Evolutionary conservation across 106 monocot species (phyloP).

Genomic region (Triglochin maritima): DNA sequence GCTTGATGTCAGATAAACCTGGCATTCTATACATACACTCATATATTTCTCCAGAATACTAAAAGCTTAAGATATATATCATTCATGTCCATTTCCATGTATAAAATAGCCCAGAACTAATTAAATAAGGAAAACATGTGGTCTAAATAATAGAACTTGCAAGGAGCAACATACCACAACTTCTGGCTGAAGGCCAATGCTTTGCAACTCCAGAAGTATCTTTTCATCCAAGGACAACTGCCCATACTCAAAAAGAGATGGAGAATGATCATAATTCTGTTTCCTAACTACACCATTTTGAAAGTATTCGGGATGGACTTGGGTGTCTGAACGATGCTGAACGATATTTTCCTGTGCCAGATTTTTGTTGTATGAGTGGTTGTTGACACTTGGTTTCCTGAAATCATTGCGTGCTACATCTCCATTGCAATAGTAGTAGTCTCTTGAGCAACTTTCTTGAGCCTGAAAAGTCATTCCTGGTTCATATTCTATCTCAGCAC

Average conservation of each 20-base stretch:
- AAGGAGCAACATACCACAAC: constrained; percentile 33
- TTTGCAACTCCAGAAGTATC: constrained; percentile 84
- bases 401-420: constrained; percentile 24
- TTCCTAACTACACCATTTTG: constrained; percentile 15
- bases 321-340: constrained; percentile 9
- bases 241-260: constrained; percentile 44
- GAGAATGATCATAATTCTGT: constrained; percentile 14
- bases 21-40: neutral
- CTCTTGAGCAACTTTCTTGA: constrained; percentile 24
- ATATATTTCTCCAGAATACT: no score
- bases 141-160: no score
- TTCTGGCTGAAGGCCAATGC: constrained; percentile 65
- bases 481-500: constrained; percentile 20
- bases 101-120: no score
- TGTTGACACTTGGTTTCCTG: constrained; percentile 21
- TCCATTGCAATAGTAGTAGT: constrained; percentile 44
- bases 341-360: constrained; percentile 24
- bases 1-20: no score
- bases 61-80: no score
- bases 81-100: no score
- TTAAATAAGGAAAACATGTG: no score
- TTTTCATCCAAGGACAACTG: constrained; percentile 67
- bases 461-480: constrained; percentile 19
- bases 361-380: constrained; percentile 20
- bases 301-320: constrained; percentile 8